Percentiles rank a stretch among this genome's conserved stretches.
phyloP scores from a whole-genome alignment of 306 rosid genomes.

The Trifolium dubium region DNA sequence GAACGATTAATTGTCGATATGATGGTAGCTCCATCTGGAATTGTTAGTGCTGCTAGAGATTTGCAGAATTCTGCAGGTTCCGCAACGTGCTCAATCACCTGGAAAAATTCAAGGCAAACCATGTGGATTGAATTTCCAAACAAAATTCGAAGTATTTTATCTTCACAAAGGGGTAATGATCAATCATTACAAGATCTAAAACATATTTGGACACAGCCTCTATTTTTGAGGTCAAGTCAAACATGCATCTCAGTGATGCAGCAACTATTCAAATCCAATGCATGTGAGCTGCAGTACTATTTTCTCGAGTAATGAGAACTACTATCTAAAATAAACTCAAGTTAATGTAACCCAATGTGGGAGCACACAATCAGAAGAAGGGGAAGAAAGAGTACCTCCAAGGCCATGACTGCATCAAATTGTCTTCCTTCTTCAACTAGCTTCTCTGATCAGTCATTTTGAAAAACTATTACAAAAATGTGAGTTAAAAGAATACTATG shows the following conservation, averaged over 20 bases:
- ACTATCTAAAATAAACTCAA: background rate
- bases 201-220: background rate
- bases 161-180: background rate
- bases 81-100: slow-evolving; percentile 98
- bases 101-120: slow-evolving; percentile 24
- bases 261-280: background rate
- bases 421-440: slow-evolving; percentile 77
- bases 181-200: slow-evolving; percentile 12
- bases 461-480: slow-evolving; percentile 17
- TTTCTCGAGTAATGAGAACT: background rate
- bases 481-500: background rate
- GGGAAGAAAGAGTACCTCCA: slow-evolving; percentile 63
- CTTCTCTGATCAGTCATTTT: slow-evolving; percentile 63
- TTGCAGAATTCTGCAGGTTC: slow-evolving; percentile 90
- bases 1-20: slow-evolving; percentile 88
- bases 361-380: background rate
- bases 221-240: slow-evolving; percentile 12
- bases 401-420: slow-evolving; percentile 86
- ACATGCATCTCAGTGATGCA: slow-evolving; percentile 9
- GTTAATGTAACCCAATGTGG: background rate
- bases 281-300: background rate
- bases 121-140: slow-evolving; percentile 31
- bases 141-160: slow-evolving; percentile 1
- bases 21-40: slow-evolving; percentile 77
- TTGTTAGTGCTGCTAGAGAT: slow-evolving; percentile 76